phyloP scores from a whole-genome alignment of 768 basidiomycete species.

The Phylloporus scabripes region DNA sequence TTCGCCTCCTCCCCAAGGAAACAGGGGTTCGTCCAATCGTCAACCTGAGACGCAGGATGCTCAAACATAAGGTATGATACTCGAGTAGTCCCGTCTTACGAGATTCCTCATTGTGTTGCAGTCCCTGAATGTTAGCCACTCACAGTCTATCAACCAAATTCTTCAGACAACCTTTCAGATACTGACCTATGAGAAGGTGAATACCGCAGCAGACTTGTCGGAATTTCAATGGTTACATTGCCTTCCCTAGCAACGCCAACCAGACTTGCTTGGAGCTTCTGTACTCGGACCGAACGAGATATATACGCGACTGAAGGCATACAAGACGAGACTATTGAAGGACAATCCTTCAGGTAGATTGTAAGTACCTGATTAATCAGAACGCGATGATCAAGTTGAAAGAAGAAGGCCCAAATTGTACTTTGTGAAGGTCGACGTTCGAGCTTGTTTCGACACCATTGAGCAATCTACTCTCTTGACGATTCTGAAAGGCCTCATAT shows the following conservation, averaged over 20 bases:
- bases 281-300: conserved; percentile 82
- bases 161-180: conserved; percentile 83
- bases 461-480: conserved; percentile 79
- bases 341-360: conserved; percentile 38
- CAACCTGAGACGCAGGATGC: conserved; percentile 63
- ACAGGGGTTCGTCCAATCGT: conserved; percentile 93
- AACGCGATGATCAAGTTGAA: background rate
- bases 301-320: conserved; percentile 64
- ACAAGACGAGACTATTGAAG: conserved; percentile 50
- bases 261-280: conserved; percentile 69
- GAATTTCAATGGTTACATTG: background rate
- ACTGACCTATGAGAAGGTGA: conserved; percentile 81
- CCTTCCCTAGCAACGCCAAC: conserved; percentile 49
- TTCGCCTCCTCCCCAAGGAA: conserved; percentile 90
- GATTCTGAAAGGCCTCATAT: conserved; percentile 68
- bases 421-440: conserved; percentile 96
- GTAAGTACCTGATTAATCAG: conserved; percentile 36
- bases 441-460: conserved; percentile 95
- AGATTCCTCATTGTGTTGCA: conserved; percentile 11
- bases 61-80: conserved; percentile 27
- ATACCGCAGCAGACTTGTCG: background rate
- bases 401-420: conserved; percentile 72
- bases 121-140: conserved; percentile 28
- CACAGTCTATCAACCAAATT: conserved; percentile 81
- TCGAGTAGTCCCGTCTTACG: background rate